Base-by-base conservation (phyloP, 2,329 filamentous ascomycete species). In the Clonostachys rosea region DNA sequence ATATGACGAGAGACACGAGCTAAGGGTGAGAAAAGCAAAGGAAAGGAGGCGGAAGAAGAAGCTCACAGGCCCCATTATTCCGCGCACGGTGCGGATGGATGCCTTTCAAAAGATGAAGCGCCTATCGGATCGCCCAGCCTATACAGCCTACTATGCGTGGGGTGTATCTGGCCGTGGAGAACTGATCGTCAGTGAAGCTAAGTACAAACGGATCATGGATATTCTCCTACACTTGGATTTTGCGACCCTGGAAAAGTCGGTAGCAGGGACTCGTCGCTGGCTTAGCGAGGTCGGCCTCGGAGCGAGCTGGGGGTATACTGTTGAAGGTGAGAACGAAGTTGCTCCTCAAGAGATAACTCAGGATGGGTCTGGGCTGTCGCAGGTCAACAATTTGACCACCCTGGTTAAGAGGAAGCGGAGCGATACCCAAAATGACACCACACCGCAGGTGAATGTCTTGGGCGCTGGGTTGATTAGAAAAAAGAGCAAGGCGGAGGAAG, bases 151-250 rank as follows among this genome's bases (percentile, higher is more conserved):
- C 59, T 90, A 86, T 59, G 70, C 67, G 47, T 90, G 86, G 86
- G 81, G 81, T 0, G 56, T 67, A 0, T 67, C 74, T 18, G 83
- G 82, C 4, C 74, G 86, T 13, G 87, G 86, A 1, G 74, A 80
- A 43, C 72, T 81, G 16, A 71, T 89, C 11, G 74, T 91, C 4
- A 75, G 79, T 12, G 80, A 86, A 18, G 68, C 72, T 24, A 75
- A 78, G 43, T 91, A 90, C 65, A 82, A 83, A 52, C 79, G 86
- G 11, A 79, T 83, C 9, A 74, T 81, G 17, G 87, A 90, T 54
- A 67, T 89, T 10, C 71, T 94, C 0, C 74, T 91, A 6, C 81
- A 86, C 49, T 77, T 91, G 0, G 87, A 91, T 61, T 94, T 94
- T 63, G 74, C 81, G 2, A 85, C 77, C 9, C 64, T 83, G 5